Conservation (phyloP, 352 stramenopile genomes). For the Phytopythium sindhum region DNA sequence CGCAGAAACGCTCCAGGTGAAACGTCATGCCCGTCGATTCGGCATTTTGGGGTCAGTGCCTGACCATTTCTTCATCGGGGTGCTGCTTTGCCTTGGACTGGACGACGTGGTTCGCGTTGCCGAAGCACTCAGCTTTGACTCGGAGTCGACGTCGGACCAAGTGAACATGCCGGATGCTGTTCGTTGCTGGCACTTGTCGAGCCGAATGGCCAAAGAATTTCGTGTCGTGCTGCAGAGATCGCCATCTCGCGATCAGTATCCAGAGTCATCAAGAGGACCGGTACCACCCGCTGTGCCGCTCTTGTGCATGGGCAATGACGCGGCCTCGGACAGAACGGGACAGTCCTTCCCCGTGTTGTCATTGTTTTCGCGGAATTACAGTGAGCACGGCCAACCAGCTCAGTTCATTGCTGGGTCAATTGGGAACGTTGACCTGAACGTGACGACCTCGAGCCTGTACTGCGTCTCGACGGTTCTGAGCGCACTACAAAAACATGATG, state of each 20-base stretch:
- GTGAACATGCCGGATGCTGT: slow-evolving; percentile 29
- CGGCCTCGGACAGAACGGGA: slow-evolving; percentile 11
- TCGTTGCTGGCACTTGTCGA: slow-evolving; percentile 53
- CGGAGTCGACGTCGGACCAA: neutral
- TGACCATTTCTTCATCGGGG: slow-evolving; percentile 34
- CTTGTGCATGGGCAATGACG: slow-evolving; percentile 16
- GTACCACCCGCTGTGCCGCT: slow-evolving; percentile 25
- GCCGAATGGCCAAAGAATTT: slow-evolving; percentile 37
- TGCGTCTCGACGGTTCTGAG: slow-evolving; percentile 33
- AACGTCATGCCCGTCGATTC: slow-evolving; percentile 18
- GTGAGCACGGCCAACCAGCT: slow-evolving; percentile 20
- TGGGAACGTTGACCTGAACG: slow-evolving; percentile 37
- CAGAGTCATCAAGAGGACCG: neutral
- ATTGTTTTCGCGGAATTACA: slow-evolving; percentile 50
- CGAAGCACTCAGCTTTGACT: slow-evolving; percentile 12
- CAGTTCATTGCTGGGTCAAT: slow-evolving; percentile 40
- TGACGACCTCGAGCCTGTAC: slow-evolving; percentile 43
- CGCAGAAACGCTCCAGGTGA: slow-evolving; percentile 25
- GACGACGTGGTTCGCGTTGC: slow-evolving; percentile 30
- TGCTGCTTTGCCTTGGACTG: slow-evolving; percentile 48
- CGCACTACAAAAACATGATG: neutral
- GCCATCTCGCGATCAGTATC: neutral
- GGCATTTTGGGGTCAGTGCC: slow-evolving; percentile 38
- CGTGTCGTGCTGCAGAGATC: slow-evolving; percentile 12
- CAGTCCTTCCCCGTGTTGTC: slow-evolving; percentile 33